Evolutionary conservation across 208 protist genomes (phyloP), one percentile per base, ranked within the genome.

Genomic region (Trypanosomatidae sp.): DNA sequence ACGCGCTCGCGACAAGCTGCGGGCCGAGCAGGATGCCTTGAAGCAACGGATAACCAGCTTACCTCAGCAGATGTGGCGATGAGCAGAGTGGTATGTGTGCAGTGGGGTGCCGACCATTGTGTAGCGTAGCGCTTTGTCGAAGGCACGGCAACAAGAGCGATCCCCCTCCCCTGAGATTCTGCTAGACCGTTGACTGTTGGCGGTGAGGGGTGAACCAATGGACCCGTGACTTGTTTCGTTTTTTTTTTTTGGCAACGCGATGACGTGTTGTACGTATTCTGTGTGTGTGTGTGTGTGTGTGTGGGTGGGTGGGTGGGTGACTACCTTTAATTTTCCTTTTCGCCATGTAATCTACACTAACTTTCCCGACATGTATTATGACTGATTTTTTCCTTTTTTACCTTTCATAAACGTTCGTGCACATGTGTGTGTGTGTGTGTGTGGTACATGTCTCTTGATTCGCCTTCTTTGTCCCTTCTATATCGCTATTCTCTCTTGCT

Each of bases 1-100:
- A 44, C 84, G 73, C n/a, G 85, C 82, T 49, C 84, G 86, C 22
- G 82, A 88, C 3, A 44, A 69, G 50, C 69, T 95, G 46, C 70
- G 83, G 13, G 55, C 50, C 39, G 81, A 93, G 70, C 66, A 72
- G 15, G 73, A 79, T 33, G 49, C 58, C 25, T 64, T 82, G 44
- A 77, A 82, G 62, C 15, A 74, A 49, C 52, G 77, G 58, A 60
- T 74, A 30, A 43, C 62, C 5, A 73, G 19, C 19, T 69, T 12
- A 9, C 25, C 52, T 36, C 59, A 47, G 68, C 62, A 73, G 65
- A 36, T 13, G 25, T 15, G 36, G 47, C 30, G 19, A 10, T 65
- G 41, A 65, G n/a, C 19, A 65, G 30, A 39, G 53, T 62, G 36
- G 3, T 62, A 17, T 25, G 19, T 47, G 39, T 17, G 22, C 39